Evolutionary conservation across 352 stramenopile species (phyloP), one percentile per base, ranked within the genome.

Genomic region (Globisporangium middletonii): DNA sequence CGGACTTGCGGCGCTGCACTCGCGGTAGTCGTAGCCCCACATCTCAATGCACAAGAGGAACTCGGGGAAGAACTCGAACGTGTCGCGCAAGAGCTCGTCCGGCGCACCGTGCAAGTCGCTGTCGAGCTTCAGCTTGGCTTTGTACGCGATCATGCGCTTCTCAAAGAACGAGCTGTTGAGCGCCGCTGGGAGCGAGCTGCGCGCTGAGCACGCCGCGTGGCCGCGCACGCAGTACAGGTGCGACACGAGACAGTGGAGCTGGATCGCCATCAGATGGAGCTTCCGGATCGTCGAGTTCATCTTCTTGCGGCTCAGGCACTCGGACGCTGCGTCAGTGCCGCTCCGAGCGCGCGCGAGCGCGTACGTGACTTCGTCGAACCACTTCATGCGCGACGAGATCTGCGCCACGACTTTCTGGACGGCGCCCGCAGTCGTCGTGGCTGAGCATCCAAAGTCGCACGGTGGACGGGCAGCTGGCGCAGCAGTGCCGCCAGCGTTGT

Each of bases 251-350:
- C 77, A 87, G 55, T 92, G 81, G 12, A 92, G 45, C 53, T 91
- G 81, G 51, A 91, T 84, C 0, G 79, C 81, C 35, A 91, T 79
- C 15, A 91, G 66, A 59, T 91, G 81, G 26, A 91, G 57, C 54
- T 91, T 91, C 4, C 81, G 79, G 35, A 91, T 88, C 18, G 82
- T 89, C 19, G 81, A 89, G 63, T 91, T 91, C 69, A 89, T 79
- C 56, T 91, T 91, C 68, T 89, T 89, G 26, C 81, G 81, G 46
- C 75, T 91, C 37, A 89, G 64, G 4, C 83, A 53, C 42, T 88
- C 76, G 43, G 83, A 77, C 3, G 72, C 41, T 7, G 9, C 23
- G 18, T 52, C 57, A 30, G 45, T 28, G 8, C 52, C 37, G 43
- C 69, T 73, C 38, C 65, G 78, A 2, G 71, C 78, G 48, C 73